Base-by-base conservation (phyloP, 1,284 basidiomycete species). In the Boletus semigastroideus region DNA sequence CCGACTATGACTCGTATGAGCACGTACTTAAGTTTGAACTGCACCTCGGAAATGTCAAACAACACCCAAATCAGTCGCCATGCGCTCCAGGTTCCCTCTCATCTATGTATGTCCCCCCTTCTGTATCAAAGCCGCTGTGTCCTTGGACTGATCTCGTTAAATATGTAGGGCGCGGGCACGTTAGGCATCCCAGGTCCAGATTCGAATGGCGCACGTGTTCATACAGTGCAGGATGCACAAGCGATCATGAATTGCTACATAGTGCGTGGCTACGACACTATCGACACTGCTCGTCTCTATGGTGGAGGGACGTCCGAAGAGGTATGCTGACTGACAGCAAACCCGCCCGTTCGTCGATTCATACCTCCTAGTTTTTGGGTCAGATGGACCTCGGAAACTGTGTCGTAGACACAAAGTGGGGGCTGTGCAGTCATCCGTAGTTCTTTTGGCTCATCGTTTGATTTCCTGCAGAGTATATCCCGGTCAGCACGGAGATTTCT, bases 261-360 rank as follows among this genome's bases (percentile, higher is more conserved):
- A 10, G 33, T 42, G n/a, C 56, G 55, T 42, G 65, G 67, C 14
- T 59, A 62, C 38, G 58, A 54, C 27, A 58, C 49, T 19, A 50
- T 71, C 22, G 67, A 72, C 42, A 69, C 69, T 8, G 59, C 62
- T 22, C 49, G 58, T 25, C 19, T 69, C 44, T 72, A 73, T 47
- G 66, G 59, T 3, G 55, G 62, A 33, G 67, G 62, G 13, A 65
- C 65, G 5, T 59, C 69, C 20, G 71, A 72, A 52, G 63, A 62
- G 59, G 66, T 65, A 27, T 13, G 55, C 16, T 25, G 9, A 30
- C 19, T 27, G 5, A 13, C 11, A 12, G 4, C 27, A 17, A 5
- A 12, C 17, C 30, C 17, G 14, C 17, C 30, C 17, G 8, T 38
- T 36, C 5, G n/a, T 17, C 28, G 3, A 45, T 28, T 44, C 37